A percentile compares a stretch with the other conserved stretches of the same genome.
Conservation (phyloP, 2,329 filamentous ascomycete species). For the Xylariaceae sp. region DNA sequence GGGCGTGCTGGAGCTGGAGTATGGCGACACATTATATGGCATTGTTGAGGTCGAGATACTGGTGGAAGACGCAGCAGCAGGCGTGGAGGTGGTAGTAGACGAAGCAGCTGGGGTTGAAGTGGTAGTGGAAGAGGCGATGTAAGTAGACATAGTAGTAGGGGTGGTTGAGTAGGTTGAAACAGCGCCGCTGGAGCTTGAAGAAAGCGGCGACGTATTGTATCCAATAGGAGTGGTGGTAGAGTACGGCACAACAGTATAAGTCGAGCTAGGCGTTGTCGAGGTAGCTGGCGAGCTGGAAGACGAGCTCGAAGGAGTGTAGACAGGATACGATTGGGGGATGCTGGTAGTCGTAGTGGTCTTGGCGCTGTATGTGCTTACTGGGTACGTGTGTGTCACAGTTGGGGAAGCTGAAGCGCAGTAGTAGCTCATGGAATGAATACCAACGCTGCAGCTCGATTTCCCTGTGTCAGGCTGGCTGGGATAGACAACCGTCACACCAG, state of each 20-base stretch:
- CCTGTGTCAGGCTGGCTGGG: constrained; percentile 54
- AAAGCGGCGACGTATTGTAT: neutral
- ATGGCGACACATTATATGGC: constrained; percentile 5
- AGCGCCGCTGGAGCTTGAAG: neutral
- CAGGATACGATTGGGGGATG: neutral
- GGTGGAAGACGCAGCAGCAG: constrained; percentile 12
- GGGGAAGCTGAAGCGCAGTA: constrained; percentile 54
- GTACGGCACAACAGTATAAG: neutral
- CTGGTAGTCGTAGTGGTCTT: constrained; percentile 21
- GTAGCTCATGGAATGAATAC: constrained; percentile 71
- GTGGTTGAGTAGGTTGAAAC: neutral
- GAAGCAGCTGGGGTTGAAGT: constrained; percentile 16
- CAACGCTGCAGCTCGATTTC: constrained; percentile 62
- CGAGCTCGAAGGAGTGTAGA: neutral
- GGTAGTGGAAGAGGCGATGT: neutral
- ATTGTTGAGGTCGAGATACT: constrained; percentile 3
- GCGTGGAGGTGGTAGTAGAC: constrained; percentile 12
- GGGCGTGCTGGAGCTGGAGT: constrained; percentile 1
- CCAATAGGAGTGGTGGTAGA: neutral
- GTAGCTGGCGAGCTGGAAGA: neutral
- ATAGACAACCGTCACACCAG: constrained; percentile 69
- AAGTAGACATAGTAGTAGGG: neutral
- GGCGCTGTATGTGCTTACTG: constrained; percentile 21
- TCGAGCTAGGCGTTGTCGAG: too few relatives aligned
- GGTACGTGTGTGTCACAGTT: constrained; percentile 26